These are phyloP conservation scores for Neonectria hederae DNA, from an alignment of 2,329 filamentous ascomycete species.

Conservation along the genomic window DNA sequence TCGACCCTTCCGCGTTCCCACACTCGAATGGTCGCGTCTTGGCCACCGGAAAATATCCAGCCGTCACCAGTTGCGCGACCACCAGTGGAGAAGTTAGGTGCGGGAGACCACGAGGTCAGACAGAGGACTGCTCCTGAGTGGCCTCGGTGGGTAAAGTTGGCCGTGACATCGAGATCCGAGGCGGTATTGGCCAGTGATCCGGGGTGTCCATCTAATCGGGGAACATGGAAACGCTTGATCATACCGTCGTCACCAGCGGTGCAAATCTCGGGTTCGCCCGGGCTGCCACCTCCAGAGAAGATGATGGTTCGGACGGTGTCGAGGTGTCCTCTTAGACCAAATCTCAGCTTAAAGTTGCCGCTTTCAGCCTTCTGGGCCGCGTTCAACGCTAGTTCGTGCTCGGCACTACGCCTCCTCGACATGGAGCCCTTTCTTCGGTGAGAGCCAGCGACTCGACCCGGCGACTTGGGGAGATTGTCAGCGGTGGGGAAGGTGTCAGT, in stretches of 20 bases:
- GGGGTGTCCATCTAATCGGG: conserved; percentile 72
- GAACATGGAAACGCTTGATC: conserved; percentile 97
- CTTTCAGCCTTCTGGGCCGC: conserved; percentile 69
- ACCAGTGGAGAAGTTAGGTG: conserved; percentile 88
- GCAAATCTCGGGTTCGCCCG: conserved; percentile 95
- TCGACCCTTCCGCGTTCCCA: conserved; percentile 97
- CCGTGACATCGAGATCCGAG: conserved; percentile 88
- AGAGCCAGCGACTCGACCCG: conserved; percentile 72
- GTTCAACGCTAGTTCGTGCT: conserved; percentile 68
- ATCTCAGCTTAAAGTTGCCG: conserved; percentile 89
- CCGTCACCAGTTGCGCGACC: conserved; percentile 90
- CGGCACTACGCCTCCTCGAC: conserved; percentile 74
- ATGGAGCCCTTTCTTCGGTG: conserved; percentile 85
- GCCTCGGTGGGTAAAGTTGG: conserved; percentile 94
- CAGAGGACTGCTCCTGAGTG: conserved; percentile 91
- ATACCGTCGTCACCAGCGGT: conserved; percentile 95
- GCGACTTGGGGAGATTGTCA: conserved; percentile 83
- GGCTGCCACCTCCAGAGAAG: conserved; percentile 95
- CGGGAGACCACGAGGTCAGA: conserved; percentile 85
- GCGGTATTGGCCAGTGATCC: conserved; percentile 59
- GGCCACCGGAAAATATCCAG: conserved; percentile 98
- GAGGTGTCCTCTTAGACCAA: conserved; percentile 89
- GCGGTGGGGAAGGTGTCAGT: conserved; percentile 88
- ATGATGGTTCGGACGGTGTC: conserved; percentile 95
- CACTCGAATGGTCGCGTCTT: conserved; percentile 90